A percentile compares a stretch with the other conserved stretches of the same genome.
These are phyloP conservation scores for Aechmea fasciata DNA, from an alignment of 176 grass and related monocot genomes.

Conservation along the genomic window DNA sequence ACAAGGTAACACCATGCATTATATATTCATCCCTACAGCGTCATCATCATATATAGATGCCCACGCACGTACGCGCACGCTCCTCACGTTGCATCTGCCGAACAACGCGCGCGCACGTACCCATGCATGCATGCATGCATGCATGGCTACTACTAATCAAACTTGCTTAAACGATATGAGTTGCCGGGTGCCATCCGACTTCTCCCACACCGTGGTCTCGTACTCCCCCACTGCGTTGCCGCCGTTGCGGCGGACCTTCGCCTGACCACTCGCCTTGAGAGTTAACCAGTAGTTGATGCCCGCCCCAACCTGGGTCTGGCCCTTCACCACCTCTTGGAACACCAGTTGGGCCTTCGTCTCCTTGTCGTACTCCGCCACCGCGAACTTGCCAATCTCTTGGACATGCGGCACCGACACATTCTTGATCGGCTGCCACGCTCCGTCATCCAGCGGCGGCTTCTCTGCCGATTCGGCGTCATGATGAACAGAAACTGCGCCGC, in stretches of 20 bases:
- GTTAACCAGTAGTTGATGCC: conserved; percentile 27
- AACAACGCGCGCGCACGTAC: too few relatives aligned
- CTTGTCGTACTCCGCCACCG: conserved; percentile 9
- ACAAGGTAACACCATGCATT: too few relatives aligned
- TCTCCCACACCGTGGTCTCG: neutral
- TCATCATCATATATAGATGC: too few relatives aligned
- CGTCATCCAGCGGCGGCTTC: neutral
- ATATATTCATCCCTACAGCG: too few relatives aligned
- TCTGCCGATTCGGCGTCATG: too few relatives aligned
- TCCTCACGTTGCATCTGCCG: too few relatives aligned
- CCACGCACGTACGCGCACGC: too few relatives aligned
- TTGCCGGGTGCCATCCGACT: neutral
- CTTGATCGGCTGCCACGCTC: conserved; percentile 23
- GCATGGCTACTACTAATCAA: too few relatives aligned
- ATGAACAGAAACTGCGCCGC: too few relatives aligned
- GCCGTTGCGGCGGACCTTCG: neutral
- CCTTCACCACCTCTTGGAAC: conserved; percentile 20
- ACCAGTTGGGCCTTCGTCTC: conserved; percentile 3
- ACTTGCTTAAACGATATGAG: neutral
- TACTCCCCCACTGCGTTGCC: neutral
- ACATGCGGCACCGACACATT: conserved; percentile 10
- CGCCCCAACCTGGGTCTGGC: conserved; percentile 35
- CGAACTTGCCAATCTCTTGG: conserved; percentile 34
- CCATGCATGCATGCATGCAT: too few relatives aligned
- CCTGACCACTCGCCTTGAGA: neutral